Conservation (phyloP, 345 rosid genomes). For the Lumnitzera racemosa region DNA sequence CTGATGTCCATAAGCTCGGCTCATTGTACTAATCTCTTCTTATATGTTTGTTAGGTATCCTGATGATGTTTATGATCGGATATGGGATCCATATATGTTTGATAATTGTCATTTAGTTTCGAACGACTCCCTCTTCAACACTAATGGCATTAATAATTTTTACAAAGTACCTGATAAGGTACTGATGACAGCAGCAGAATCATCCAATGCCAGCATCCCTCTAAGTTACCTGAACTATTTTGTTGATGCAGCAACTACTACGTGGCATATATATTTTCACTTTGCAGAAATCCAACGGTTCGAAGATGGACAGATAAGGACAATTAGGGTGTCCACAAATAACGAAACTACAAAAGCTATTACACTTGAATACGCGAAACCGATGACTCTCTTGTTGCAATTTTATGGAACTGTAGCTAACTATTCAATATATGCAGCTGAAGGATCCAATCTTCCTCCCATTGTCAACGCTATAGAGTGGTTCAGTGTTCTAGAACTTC, state of each 20-base stretch:
- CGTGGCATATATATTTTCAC: too few species aligned
- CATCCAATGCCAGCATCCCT: background rate
- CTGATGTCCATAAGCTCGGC: too few species aligned
- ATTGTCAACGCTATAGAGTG: constrained; percentile 1
- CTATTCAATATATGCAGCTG: constrained; percentile 1
- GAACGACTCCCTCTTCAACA: background rate
- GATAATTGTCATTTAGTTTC: too few species aligned
- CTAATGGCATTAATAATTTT: background rate
- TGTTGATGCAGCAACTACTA: background rate
- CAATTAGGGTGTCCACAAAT: background rate
- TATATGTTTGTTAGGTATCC: too few species aligned
- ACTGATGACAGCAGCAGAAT: background rate
- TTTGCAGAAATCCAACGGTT: too few species aligned
- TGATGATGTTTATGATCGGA: too few species aligned
- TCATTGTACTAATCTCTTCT: too few species aligned
- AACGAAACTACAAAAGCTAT: background rate
- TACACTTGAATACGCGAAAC: background rate
- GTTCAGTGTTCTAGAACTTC: background rate
- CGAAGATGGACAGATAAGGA: too few species aligned
- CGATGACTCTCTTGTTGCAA: background rate
- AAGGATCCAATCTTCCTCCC: constrained; percentile 1
- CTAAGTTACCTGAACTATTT: background rate
- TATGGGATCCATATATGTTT: too few species aligned
- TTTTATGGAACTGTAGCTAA: background rate
- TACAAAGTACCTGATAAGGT: too few species aligned